phyloP scores from a whole-genome alignment of 352 stramenopile species.

The Blastocystis sp. region DNA sequence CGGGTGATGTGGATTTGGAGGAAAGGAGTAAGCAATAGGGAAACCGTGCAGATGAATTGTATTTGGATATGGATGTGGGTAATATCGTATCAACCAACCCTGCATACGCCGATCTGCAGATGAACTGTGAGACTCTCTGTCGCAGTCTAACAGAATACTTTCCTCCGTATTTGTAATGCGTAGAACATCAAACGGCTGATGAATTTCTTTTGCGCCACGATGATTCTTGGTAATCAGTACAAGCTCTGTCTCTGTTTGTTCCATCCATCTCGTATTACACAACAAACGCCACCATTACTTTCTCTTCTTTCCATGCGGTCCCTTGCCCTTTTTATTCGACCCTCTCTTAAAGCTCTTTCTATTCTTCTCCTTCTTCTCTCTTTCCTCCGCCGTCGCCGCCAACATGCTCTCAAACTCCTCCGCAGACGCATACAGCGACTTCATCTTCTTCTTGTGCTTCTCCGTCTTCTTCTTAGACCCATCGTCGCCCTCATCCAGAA shows the following conservation, averaged over 20 bases:
- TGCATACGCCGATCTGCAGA: constrained; percentile 38
- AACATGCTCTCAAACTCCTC: constrained; percentile 55
- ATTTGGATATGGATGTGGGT: constrained; percentile 55
- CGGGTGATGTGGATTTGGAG: background rate
- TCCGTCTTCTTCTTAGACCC: constrained; percentile 38
- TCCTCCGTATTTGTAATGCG: background rate
- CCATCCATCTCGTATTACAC: too few relatives aligned
- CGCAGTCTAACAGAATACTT: background rate
- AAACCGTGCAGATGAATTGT: constrained; percentile 20
- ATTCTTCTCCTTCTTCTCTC: constrained; percentile 35
- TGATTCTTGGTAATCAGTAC: background rate
- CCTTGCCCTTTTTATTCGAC: background rate
- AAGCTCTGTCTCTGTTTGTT: too few relatives aligned
- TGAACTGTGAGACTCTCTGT: constrained; percentile 6
- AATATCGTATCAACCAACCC: constrained; percentile 43
- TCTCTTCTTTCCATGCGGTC: constrained; percentile 23
- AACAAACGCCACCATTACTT: background rate
- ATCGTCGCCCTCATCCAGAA: constrained; percentile 74
- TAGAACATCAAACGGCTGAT: constrained; percentile 51
- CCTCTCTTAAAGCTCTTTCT: constrained; percentile 12
- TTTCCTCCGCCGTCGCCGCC: background rate
- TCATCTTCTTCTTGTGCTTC: constrained; percentile 55
- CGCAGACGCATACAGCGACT: constrained; percentile 50
- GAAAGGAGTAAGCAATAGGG: background rate
- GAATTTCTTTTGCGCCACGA: background rate